Conservation (phyloP, 2,329 filamentous ascomycete species). For the Pseudofabraea citricarpa region DNA sequence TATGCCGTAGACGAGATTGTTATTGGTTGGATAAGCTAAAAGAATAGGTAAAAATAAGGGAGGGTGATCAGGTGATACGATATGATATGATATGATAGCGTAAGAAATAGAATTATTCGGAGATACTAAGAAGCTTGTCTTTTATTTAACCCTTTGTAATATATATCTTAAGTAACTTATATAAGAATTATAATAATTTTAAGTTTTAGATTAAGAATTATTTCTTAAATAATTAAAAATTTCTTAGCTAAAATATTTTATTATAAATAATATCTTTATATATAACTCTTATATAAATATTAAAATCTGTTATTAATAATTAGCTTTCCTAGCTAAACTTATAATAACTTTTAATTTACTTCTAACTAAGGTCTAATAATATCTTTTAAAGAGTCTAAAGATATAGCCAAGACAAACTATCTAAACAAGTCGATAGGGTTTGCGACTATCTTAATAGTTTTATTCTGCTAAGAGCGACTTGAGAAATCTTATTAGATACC, state of each 20-base stretch:
- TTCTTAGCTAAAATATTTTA: neutral
- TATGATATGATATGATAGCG: no score
- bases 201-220: slow-evolving; percentile 1
- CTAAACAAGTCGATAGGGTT: slow-evolving; percentile 4
- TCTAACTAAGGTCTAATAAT: neutral
- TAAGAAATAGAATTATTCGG: no score
- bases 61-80: no score
- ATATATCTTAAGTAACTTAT: no score
- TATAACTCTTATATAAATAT: slow-evolving; percentile 1
- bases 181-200: no score
- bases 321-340: slow-evolving; percentile 1
- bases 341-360: neutral
- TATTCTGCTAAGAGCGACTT: slow-evolving; percentile 1
- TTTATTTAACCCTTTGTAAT: no score
- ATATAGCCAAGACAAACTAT: slow-evolving; percentile 5
- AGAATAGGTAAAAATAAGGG: no score
- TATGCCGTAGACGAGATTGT: no score
- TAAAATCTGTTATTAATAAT: neutral
- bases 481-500: slow-evolving; percentile 1
- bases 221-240: neutral
- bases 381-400: slow-evolving; percentile 1
- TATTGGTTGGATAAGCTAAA: no score
- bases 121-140: no score
- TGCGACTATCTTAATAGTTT: slow-evolving; percentile 5
- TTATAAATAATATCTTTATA: neutral